These are phyloP conservation scores for Phytophthora pistaciae DNA, from an alignment of 352 stramenopile genomes.

Conservation along the genomic window DNA sequence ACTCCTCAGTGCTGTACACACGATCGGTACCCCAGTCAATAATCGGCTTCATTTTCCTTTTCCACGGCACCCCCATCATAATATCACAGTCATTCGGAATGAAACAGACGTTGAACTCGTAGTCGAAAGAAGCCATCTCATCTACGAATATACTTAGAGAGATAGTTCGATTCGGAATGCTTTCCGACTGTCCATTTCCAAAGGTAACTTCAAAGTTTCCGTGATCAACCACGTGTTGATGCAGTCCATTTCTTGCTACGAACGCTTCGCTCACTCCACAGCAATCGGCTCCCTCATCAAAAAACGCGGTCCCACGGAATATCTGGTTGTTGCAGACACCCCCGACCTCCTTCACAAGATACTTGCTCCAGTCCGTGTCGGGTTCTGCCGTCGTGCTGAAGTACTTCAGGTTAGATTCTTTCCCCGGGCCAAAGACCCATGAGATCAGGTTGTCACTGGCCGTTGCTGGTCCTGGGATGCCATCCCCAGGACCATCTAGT, in stretches of 20 bases:
- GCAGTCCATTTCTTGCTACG: background rate
- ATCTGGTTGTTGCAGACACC: background rate
- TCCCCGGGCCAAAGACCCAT: too few relatives aligned
- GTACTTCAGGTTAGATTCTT: too few relatives aligned
- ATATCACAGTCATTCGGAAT: conserved; percentile 8
- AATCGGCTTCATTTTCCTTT: conserved; percentile 8
- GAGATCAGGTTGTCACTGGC: too few relatives aligned
- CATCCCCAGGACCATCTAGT: too few relatives aligned
- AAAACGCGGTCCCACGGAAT: background rate
- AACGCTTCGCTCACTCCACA: background rate
- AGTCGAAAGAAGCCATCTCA: conserved; percentile 13
- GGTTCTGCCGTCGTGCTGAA: background rate
- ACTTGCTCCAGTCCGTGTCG: background rate
- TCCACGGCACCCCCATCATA: conserved; percentile 18
- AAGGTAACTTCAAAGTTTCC: conserved; percentile 4
- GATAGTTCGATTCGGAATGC: conserved; percentile 1
- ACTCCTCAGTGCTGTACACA: too few relatives aligned
- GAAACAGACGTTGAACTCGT: conserved; percentile 9
- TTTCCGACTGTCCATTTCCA: conserved; percentile 2
- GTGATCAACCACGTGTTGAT: conserved; percentile 1
- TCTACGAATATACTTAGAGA: conserved; percentile 1
- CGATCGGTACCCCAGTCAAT: conserved; percentile 1
- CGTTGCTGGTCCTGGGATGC: too few relatives aligned
- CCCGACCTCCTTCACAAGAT: background rate
- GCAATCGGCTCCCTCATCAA: background rate